Base-by-base conservation (phyloP, 768 basidiomycete genomes). In the Mycena latifolia region DNA sequence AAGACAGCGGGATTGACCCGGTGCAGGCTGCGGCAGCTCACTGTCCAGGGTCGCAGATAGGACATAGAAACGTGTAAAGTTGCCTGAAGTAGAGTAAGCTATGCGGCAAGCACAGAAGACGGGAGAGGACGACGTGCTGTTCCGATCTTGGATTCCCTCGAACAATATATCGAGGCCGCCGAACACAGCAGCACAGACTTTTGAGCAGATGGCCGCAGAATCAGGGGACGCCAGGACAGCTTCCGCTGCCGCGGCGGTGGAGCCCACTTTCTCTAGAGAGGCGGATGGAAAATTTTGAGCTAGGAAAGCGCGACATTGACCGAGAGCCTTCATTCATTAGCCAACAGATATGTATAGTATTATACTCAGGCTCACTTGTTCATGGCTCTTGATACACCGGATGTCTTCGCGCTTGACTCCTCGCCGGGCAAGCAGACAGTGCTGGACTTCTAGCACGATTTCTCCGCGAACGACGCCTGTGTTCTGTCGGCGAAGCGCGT, bases 141-240 rank as follows among this genome's bases (percentile, higher is more conserved):
- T 73, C 57, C 81, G 81, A 66, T 91, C 86, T 71, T 95, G 93
- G 51, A 94, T 90, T 14, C 84, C 85, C 58, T 88, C 82, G 35
- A 75, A 77, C 43, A 94, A 77, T 5, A 92, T 77, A 50, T 90
- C 85, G 35, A 94, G 77, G n/a, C 84, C 88, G 1, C 84, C 77
- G 65, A 91, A 91, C 43, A 91, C 70, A 15, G 81, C 82, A 6
- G 83, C 81, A 62, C 90, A 92, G 27, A 91, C 78, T 27, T 80
- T 83, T 12, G 93, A 93, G 71, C 91, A 92, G 61, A 95, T 92
- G 12, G 92, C 93, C 4, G 91, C 93, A 69, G 85, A 85, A 64
- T 82, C 80, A 10, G 83, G 78, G 47, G 79, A 82, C 20, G 81
- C 71, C 7, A 82, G 74, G 14, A 86, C 77, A 14, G 78, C 75